Percentiles rank a stretch among this genome's conserved stretches.
Conservation (phyloP, 2,329 filamentous ascomycete species). For the Colletotrichum aenigma region DNA sequence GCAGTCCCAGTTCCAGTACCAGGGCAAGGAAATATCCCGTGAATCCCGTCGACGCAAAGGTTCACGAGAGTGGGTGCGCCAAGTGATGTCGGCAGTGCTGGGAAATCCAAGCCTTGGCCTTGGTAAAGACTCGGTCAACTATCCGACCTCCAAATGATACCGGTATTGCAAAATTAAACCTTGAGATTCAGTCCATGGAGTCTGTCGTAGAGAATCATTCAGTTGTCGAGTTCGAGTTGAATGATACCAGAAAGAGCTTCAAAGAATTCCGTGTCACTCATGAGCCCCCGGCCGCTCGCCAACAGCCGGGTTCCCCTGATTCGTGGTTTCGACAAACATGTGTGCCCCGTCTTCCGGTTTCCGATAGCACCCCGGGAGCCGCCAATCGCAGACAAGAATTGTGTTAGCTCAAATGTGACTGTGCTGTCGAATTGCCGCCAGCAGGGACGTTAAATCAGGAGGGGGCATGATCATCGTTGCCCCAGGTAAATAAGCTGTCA, state of each 20-base stretch:
- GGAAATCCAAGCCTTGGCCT: neutral
- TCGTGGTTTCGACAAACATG: conserved; percentile 12
- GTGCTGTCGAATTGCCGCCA: neutral
- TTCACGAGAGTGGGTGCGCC: neutral
- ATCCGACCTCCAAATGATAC: accelerated
- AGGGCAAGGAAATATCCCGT: neutral
- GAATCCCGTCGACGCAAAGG: neutral
- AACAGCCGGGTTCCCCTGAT: conserved; percentile 8
- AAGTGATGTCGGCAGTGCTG: neutral
- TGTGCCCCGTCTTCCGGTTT: neutral
- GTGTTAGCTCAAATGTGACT: neutral
- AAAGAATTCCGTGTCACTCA: neutral
- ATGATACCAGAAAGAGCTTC: neutral
- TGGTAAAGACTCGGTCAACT: neutral
- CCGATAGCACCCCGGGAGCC: neutral
- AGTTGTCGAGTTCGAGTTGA: neutral
- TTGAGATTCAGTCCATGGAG: neutral
- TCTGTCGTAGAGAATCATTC: accelerated
- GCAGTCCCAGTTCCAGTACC: neutral
- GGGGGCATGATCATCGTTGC: neutral
- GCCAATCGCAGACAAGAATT: neutral
- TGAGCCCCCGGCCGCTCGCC: neutral
- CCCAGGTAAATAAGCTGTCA: neutral
- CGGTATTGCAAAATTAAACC: neutral
- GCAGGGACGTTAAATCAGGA: neutral